Evolutionary conservation across 306 rosid genomes (phyloP), one percentile per base, ranked within the genome.

Genomic region (Pueraria montana): DNA sequence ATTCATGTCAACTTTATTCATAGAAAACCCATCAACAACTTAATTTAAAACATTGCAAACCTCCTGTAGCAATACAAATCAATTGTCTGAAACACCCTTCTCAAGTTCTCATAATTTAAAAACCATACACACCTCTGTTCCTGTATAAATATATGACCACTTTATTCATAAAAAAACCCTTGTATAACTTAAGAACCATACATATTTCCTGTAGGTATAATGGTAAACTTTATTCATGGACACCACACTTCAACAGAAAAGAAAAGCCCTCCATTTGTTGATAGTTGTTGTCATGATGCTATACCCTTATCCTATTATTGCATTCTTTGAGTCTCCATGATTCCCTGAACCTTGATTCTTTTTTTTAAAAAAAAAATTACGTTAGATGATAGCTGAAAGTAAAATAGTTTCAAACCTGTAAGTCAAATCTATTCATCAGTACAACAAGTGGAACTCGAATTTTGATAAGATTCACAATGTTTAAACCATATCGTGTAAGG

Each of bases 141-240:
- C 43, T 8, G 43, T 6, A 38, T 38, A 38, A 1, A 8, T 8
- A 38, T 11, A 38, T 0, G 48, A 3, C 6, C 21, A 32, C 23
- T 46, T 63, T 48, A 63, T 65, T 77, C 48, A 36, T 6, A 16
- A 32, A 66, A 66, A 49, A 24, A 78, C 50, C 9, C 20, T 11
- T 63, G 38, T 14, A 14, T 43, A 27, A 24, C 45, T 45, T 5
- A n/a, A 61, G 48, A 66, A 30, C 17, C 42, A 42, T 24, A 10
- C 16, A 0, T 42, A 7, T 5, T 42, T 42, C 80, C 55, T 3
- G 20, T 62, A 77, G 42, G 18, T 26, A 26, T 56, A 70, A 20
- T 56, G 24, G 70, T 9, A 56, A 43, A 10, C 72, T 56, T 68
- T 69, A 69, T 69, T 69, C 61, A 69, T 12, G 23, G 45, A 79